Base-by-base conservation (phyloP, 345 rosid genomes). In the Gossypium herbaceum region DNA sequence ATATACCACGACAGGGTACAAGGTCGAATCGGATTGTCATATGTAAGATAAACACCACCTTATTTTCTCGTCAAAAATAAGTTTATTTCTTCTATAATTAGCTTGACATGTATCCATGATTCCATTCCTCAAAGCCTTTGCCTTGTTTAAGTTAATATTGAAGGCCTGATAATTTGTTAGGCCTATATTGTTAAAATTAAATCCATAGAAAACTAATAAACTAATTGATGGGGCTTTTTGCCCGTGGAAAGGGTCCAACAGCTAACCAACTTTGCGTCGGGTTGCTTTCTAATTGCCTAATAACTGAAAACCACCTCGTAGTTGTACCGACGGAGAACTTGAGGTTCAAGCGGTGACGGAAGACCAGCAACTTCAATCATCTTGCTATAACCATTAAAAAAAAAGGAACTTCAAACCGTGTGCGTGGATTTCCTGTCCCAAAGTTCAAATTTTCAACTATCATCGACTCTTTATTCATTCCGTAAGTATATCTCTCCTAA, bases 341-440 rank as follows among this genome's bases (percentile, higher is more conserved):
- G 12, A 74, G 83, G 84, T 86, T 84, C 73, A 82, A 81, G 79
- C 75, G 44, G 17, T 19, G 45, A 3, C 68, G 9, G 54, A 10
- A 48, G 39, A 7, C 16, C 29, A 2, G 5, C 4, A 15, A 16
- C 52, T 29, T 20, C 48, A 65, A 41, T 73, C 41, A 29, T 48
- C 9, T 1, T 63, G 61, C 80, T 76, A 62, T 71, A 80, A 81
- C 81, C 81, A 82, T 56, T 34, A 34, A 34, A 80, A 72, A 58
- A 54, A 62, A 88, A 88, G 97, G 88, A 77, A 58, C 57, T 81
- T 63, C 88, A 85, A 77, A 78, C 93, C 9, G 80, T 84, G 77
- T 87, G 87, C 77, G 61, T 7, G 87, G 93, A 17, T 58, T 82
- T 68, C 72, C 81, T 8, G 58, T 85, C 3, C 87, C 85, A 3